Base-by-base conservation (phyloP, 768 basidiomycete genomes). In the Macrolepiota dolichaula region DNA sequence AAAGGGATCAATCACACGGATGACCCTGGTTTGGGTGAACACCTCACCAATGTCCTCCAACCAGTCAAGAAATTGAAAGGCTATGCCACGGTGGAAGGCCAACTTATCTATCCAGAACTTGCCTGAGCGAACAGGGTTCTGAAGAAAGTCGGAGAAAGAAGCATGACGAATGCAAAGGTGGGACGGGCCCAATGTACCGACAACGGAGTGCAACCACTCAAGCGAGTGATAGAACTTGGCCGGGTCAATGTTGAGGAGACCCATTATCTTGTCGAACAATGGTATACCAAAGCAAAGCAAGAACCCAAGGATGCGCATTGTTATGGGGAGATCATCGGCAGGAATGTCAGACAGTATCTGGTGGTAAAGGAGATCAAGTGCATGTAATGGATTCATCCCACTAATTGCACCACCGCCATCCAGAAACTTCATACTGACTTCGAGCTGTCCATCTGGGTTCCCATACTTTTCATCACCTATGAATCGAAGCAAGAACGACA, bases 321-420 rank as follows among this genome's bases (percentile, higher is more conserved):
- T 59, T 4, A 19, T 59, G 3, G 49, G 49, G 4, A 59, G 57
- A 25, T 10, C 38, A 1, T 38, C 50, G 9, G 15, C 6, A 3
- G 57, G 57, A 27, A 59, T 51, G 12, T 51, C 37, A 0, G 57
- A 59, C 12, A n/a, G n/a, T n/a, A n/a, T n/a, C n/a, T n/a, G n/a
- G n/a, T n/a, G n/a, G n/a, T n/a, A n/a, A n/a, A n/a, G n/a, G n/a
- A n/a, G n/a, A n/a, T n/a, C n/a, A n/a, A n/a, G n/a, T n/a, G n/a
- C n/a, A n/a, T n/a, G n/a, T n/a, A n/a, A n/a, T n/a, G n/a, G n/a
- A n/a, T n/a, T n/a, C n/a, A n/a, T n/a, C n/a, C n/a, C n/a, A n/a
- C n/a, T n/a, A n/a, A n/a, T n/a, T n/a, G n/a, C n/a, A n/a, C n/a
- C n/a, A n/a, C n/a, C n/a, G n/a, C n/a, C n/a, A n/a, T n/a, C n/a